phyloP scores from a whole-genome alignment of 164 flowering plant species.

The Sedum album region DNA sequence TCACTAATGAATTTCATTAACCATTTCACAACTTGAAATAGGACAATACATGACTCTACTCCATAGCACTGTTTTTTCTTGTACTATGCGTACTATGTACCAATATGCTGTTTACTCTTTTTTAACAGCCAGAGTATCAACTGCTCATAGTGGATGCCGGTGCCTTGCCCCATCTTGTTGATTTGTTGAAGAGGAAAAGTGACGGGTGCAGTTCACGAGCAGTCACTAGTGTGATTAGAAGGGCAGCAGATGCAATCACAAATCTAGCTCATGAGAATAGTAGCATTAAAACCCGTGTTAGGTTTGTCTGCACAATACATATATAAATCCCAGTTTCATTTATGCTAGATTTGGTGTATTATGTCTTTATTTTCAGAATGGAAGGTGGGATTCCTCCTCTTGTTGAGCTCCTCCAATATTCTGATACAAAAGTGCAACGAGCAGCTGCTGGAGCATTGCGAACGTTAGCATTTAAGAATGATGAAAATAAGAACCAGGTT shows the following conservation, averaged over 20 bases:
- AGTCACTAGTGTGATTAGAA: constrained; percentile 76
- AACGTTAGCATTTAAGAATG: constrained; percentile 95
- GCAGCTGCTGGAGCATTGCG: constrained; percentile 98
- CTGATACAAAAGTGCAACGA: constrained; percentile 88
- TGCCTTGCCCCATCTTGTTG: constrained; percentile 83
- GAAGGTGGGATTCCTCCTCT: constrained; percentile 99
- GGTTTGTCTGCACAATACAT: constrained; percentile 35
- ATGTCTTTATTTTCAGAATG: constrained; percentile 35
- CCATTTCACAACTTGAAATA: not conserved
- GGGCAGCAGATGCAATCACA: constrained; percentile 98
- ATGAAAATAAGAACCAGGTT: constrained; percentile 96
- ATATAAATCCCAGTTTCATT: constrained; percentile 4
- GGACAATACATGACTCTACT: not conserved
- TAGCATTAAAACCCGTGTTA: constrained; percentile 79
- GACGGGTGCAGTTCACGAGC: constrained; percentile 52
- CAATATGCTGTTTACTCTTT: not conserved
- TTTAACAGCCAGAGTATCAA: constrained; percentile 93
- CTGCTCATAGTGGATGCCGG: constrained; percentile 90
- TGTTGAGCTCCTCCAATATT: constrained; percentile 82
- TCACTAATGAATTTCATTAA: not conserved
- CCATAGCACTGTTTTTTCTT: too few relatives aligned
- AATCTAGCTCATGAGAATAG: constrained; percentile 99
- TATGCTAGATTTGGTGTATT: constrained; percentile 8
- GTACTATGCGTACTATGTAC: not conserved
- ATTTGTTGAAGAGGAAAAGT: constrained; percentile 58